These are phyloP conservation scores for Erigeron philadelphicus DNA, from an alignment of 140 eudicot species.

Conservation along the genomic window DNA sequence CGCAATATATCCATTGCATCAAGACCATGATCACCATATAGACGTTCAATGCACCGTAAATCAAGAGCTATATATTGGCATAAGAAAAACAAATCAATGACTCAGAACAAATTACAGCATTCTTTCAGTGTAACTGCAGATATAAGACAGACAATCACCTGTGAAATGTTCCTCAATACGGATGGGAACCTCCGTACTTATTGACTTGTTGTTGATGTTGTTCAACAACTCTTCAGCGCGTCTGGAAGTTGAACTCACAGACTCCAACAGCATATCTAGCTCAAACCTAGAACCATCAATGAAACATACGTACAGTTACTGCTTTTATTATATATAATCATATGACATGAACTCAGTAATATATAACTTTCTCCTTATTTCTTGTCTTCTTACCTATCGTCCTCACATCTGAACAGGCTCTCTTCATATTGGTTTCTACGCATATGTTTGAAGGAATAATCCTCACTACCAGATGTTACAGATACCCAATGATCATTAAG, in stretches of 20 bases:
- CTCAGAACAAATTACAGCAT: neutral
- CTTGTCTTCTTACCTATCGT: slow-evolving; percentile 62
- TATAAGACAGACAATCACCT: slow-evolving; percentile 39
- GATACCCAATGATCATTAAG: slow-evolving; percentile 95
- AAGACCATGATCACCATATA: slow-evolving; percentile 99
- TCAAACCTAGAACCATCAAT: slow-evolving; percentile 55
- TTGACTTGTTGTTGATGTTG: slow-evolving; percentile 46
- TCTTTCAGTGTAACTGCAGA: slow-evolving; percentile 4
- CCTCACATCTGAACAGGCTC: slow-evolving; percentile 96
- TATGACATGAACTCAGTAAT: neutral
- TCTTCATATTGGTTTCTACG: slow-evolving; percentile 98
- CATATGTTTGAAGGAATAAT: slow-evolving; percentile 98
- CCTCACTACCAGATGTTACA: slow-evolving; percentile 99
- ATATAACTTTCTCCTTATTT: neutral
- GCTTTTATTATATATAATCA: neutral
- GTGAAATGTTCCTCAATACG: slow-evolving; percentile 83
- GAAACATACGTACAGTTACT: neutral
- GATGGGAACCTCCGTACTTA: slow-evolving; percentile 50
- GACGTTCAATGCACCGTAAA: slow-evolving; percentile 93
- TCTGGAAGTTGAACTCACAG: slow-evolving; percentile 76
- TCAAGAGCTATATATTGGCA: slow-evolving; percentile 56
- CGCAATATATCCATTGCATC: slow-evolving; percentile 92
- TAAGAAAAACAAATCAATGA: slow-evolving; percentile 4
- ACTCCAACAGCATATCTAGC: slow-evolving; percentile 94
- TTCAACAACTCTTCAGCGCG: slow-evolving; percentile 78